These are phyloP conservation scores for Teratosphaeria viscida DNA, from an alignment of 2,329 filamentous ascomycete species.

Conservation along the genomic window DNA sequence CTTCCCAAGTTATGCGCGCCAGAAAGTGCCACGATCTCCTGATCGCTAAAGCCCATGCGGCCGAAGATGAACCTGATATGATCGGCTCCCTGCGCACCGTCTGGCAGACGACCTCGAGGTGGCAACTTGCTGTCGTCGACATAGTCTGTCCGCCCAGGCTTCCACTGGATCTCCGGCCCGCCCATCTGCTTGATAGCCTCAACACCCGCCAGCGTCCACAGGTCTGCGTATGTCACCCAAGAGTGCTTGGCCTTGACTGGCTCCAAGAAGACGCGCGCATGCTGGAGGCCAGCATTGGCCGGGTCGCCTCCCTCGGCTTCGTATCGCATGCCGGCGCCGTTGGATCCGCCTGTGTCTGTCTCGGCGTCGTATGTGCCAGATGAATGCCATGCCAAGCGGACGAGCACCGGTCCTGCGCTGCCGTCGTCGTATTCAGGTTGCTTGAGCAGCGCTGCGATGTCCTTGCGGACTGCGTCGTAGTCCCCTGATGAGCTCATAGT, in stretches of 20 bases:
- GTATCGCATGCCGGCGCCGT: slow-evolving; percentile 57
- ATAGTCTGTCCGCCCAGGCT: slow-evolving; percentile 50
- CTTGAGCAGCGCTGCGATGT: slow-evolving; percentile 15
- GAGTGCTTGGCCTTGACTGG: slow-evolving; percentile 48
- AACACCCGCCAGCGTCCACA: slow-evolving; percentile 53
- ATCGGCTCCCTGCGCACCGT: slow-evolving; percentile 44
- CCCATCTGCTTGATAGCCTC: slow-evolving; percentile 51
- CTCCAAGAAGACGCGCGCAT: slow-evolving; percentile 54
- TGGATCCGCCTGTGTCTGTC: slow-evolving; percentile 52
- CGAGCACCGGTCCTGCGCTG: slow-evolving; percentile 52
- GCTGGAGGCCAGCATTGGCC: slow-evolving; percentile 53
- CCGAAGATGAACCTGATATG: slow-evolving; percentile 48
- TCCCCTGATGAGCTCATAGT: slow-evolving; percentile 10
- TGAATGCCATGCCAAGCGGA: slow-evolving; percentile 56
- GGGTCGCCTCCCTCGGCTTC: slow-evolving; percentile 54
- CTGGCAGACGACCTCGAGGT: slow-evolving; percentile 47
- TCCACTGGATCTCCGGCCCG: slow-evolving; percentile 48
- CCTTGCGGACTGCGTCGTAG: slow-evolving; percentile 13
- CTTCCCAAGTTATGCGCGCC: slow-evolving; percentile 49
- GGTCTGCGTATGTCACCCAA: slow-evolving; percentile 56
- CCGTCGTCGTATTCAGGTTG: slow-evolving; percentile 56
- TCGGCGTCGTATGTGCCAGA: slow-evolving; percentile 50
- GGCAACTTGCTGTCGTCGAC: slow-evolving; percentile 51
- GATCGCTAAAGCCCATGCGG: slow-evolving; percentile 51
- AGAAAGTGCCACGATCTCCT: slow-evolving; percentile 48